Conservation (phyloP, 345 rosid species). For the Boechera divaricarpa region DNA sequence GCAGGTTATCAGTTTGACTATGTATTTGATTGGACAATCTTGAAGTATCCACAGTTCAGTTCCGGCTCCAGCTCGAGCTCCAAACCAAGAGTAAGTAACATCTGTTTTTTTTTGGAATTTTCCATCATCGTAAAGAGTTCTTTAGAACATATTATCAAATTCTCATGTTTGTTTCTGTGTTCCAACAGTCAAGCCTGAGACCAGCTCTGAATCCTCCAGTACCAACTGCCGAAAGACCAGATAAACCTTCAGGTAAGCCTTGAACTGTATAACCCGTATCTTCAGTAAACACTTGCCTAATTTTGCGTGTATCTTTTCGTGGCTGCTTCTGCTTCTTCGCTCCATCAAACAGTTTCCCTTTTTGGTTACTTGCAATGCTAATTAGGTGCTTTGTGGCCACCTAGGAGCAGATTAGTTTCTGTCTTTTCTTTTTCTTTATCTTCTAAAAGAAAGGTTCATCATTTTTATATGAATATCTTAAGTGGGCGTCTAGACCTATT, state of each 20-base stretch:
- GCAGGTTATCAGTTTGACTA: conserved; percentile 96
- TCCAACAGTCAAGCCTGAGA: conserved; percentile 60
- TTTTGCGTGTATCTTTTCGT: background rate
- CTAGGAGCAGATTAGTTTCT: background rate
- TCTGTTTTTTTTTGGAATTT: background rate
- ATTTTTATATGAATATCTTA: background rate
- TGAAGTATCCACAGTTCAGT: conserved; percentile 89
- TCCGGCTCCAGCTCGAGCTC: conserved; percentile 78
- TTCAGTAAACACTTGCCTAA: background rate
- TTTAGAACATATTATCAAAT: background rate
- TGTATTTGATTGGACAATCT: conserved; percentile 95
- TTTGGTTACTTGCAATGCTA: conserved; percentile 5
- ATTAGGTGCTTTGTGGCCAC: background rate
- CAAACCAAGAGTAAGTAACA: conserved; percentile 68
- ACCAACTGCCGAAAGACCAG: conserved; percentile 66
- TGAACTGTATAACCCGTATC: conserved; percentile 11
- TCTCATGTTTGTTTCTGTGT: conserved; percentile 35
- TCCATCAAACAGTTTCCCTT: background rate
- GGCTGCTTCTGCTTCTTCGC: conserved; percentile 7
- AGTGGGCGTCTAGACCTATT: background rate
- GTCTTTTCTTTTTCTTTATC: background rate
- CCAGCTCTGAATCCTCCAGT: conserved; percentile 61
- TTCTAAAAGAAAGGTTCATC: background rate
- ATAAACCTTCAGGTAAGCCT: conserved; percentile 78
- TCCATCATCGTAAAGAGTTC: background rate